phyloP scores from a whole-genome alignment of 2,329 filamentous ascomycete species.

The Ceratocystis diversiconidia region DNA sequence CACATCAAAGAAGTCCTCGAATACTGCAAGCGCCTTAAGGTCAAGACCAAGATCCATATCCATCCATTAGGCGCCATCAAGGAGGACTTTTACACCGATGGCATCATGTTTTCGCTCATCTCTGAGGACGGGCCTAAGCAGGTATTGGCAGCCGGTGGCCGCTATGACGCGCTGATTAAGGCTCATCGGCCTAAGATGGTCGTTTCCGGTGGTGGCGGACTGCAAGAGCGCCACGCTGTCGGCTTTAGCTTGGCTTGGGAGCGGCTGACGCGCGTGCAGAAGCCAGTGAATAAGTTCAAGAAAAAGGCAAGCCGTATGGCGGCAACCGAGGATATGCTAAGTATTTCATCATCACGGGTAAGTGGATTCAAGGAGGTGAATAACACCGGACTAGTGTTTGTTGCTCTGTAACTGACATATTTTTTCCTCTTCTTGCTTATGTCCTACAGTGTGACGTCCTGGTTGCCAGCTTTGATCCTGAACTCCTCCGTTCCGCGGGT shows the following conservation, averaged over 20 bases:
- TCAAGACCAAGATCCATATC: constrained; percentile 68
- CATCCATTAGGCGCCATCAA: constrained; percentile 78
- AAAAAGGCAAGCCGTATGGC: constrained; percentile 37
- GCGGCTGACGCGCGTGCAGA: constrained; percentile 53
- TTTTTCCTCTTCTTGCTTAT: neutral
- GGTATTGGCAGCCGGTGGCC: constrained; percentile 83
- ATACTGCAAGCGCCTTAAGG: constrained; percentile 60
- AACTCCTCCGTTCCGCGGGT: constrained; percentile 59
- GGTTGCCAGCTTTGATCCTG: constrained; percentile 72
- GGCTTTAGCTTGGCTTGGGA: constrained; percentile 90
- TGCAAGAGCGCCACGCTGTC: constrained; percentile 63
- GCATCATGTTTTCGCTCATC: constrained; percentile 79
- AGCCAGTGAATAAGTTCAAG: constrained; percentile 48
- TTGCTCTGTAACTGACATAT: constrained; percentile 17
- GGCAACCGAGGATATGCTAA: constrained; percentile 39
- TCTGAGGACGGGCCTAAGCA: constrained; percentile 72
- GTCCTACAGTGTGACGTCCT: constrained; percentile 62
- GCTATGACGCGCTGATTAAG: constrained; percentile 80
- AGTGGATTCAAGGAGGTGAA: constrained; percentile 24
- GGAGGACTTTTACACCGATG: constrained; percentile 76
- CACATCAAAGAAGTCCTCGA: constrained; percentile 67
- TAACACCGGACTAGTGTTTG: neutral
- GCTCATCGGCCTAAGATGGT: constrained; percentile 62
- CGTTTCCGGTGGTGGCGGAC: constrained; percentile 28
- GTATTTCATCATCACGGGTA: constrained; percentile 40